phyloP scores from a whole-genome alignment of 164 flowering plant species.

The Brasenia schreberi region DNA sequence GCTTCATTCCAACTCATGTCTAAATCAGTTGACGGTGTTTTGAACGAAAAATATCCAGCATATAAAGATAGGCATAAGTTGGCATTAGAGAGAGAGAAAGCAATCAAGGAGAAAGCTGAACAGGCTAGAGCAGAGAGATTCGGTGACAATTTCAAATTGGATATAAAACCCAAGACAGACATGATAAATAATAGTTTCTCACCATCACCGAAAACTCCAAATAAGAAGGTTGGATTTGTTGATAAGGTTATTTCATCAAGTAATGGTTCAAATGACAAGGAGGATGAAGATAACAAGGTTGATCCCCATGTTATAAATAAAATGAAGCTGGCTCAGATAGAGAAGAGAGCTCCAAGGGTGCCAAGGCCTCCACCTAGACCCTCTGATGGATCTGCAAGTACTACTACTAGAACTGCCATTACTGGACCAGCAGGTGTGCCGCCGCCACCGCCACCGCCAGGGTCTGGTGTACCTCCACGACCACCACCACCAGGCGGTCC shows the following conservation, averaged over 20 bases:
- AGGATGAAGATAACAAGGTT: slow-evolving; percentile 22
- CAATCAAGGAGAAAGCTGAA: slow-evolving; percentile 73
- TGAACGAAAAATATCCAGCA: slow-evolving; percentile 88
- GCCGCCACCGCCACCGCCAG: slow-evolving; percentile 54
- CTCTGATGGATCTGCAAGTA: slow-evolving; percentile 27
- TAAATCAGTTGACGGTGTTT: slow-evolving; percentile 72
- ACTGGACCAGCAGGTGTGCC: slow-evolving; percentile 28
- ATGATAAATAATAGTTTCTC: slow-evolving; percentile 1
- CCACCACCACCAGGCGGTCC: slow-evolving; percentile 44
- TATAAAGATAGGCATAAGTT: slow-evolving; percentile 85
- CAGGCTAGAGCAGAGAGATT: slow-evolving; percentile 76
- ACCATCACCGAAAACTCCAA: not conserved
- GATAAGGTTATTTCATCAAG: slow-evolving; percentile 7
- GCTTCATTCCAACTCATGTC: slow-evolving; percentile 85
- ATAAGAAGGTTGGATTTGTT: not conserved
- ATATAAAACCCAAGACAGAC: slow-evolving; percentile 1
- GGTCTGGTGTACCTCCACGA: slow-evolving; percentile 10
- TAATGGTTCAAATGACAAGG: slow-evolving; percentile 27
- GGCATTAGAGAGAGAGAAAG: slow-evolving; percentile 82
- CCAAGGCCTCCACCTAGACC: slow-evolving; percentile 81
- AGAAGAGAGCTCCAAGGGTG: slow-evolving; percentile 73
- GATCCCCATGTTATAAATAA: slow-evolving; percentile 51
- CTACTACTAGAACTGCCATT: slow-evolving; percentile 13
- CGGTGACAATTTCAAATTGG: slow-evolving; percentile 28
- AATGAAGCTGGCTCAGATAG: slow-evolving; percentile 60